Conservation (phyloP, 1,284 basidiomycete species). For the Hortiboletus rubellus region DNA sequence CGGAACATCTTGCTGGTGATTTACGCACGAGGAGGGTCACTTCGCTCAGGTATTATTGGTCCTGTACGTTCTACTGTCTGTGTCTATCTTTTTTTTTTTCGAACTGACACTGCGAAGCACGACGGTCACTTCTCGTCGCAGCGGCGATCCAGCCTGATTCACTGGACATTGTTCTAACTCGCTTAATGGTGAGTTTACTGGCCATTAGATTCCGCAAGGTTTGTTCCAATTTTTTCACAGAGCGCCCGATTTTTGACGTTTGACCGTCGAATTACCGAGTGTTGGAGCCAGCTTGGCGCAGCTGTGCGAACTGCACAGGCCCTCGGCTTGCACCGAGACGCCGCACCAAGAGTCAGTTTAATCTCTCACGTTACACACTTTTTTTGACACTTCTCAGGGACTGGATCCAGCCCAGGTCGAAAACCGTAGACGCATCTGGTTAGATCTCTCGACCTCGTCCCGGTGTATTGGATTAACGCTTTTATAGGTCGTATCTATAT, state of each 20-base stretch:
- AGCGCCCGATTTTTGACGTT: slow-evolving; percentile 91
- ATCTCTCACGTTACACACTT: slow-evolving; percentile 2
- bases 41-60: slow-evolving; percentile 90
- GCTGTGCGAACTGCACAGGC: slow-evolving; percentile 93
- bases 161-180: slow-evolving; percentile 84
- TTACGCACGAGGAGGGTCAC: slow-evolving; percentile 72
- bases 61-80: slow-evolving; percentile 60
- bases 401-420: slow-evolving; percentile 82
- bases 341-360: slow-evolving; percentile 71
- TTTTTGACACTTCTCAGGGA: slow-evolving; percentile 45
- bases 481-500: slow-evolving; percentile 80
- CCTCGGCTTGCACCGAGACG: slow-evolving; percentile 90
- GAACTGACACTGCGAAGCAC: slow-evolving; percentile 50
- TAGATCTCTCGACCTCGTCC: slow-evolving; percentile 16
- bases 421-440: slow-evolving; percentile 90
- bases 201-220: neutral
- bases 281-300: slow-evolving; percentile 93
- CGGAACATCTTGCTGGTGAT: slow-evolving; percentile 82
- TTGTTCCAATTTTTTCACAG: slow-evolving; percentile 41
- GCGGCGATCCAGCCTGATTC: slow-evolving; percentile 91
- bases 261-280: slow-evolving; percentile 86
- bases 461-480: slow-evolving; percentile 10
- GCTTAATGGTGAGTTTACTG: slow-evolving; percentile 66
- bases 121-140: slow-evolving; percentile 82
- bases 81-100: neutral